Conservation (phyloP, 179 eudicot genomes). For the Amaranthus tricolor region DNA sequence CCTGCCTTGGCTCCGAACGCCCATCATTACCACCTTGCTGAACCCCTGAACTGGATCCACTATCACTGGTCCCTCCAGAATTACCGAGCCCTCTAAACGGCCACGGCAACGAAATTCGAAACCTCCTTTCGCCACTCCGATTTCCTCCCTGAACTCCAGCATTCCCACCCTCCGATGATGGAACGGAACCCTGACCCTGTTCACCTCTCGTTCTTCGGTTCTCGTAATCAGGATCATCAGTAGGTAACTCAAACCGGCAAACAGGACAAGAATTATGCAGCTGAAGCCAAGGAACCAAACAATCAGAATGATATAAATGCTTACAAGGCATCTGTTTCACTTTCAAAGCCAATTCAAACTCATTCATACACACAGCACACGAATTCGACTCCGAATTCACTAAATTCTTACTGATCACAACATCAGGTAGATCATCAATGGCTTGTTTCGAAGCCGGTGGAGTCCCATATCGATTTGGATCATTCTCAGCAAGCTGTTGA, state of each 20-base stretch:
- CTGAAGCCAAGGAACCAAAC: slow-evolving; percentile 38
- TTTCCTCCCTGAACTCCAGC: slow-evolving; percentile 1
- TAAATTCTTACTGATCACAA: slow-evolving; percentile 32
- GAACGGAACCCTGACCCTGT: slow-evolving; percentile 3
- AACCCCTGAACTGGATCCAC: slow-evolving; percentile 6
- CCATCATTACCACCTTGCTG: slow-evolving; percentile 12
- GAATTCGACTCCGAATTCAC: slow-evolving; percentile 34
- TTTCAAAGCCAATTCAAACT: slow-evolving; percentile 26
- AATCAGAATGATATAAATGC: slow-evolving; percentile 34
- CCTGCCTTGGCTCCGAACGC: slow-evolving; percentile 16
- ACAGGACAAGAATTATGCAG: slow-evolving; percentile 42
- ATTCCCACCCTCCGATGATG: slow-evolving; percentile 1
- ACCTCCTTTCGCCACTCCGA: slow-evolving; percentile 28
- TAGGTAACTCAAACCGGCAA: slow-evolving; percentile 42
- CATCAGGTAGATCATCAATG: slow-evolving; percentile 32
- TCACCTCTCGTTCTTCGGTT: slow-evolving; percentile 15
- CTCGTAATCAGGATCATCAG: slow-evolving; percentile 65
- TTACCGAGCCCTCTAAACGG: slow-evolving; percentile 19
- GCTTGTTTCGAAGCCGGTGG: slow-evolving; percentile 57
- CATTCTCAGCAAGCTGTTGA: slow-evolving; percentile 56
- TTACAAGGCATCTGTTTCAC: slow-evolving; percentile 38
- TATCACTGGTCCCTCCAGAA: slow-evolving; percentile 9
- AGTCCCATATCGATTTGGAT: slow-evolving; percentile 55
- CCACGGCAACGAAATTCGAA: slow-evolving; percentile 39
- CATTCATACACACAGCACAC: slow-evolving; percentile 60